Evolutionary conservation across 371 early-diverging fungal genomes (phyloP).

Genomic region (Zychaea mexicana): DNA sequence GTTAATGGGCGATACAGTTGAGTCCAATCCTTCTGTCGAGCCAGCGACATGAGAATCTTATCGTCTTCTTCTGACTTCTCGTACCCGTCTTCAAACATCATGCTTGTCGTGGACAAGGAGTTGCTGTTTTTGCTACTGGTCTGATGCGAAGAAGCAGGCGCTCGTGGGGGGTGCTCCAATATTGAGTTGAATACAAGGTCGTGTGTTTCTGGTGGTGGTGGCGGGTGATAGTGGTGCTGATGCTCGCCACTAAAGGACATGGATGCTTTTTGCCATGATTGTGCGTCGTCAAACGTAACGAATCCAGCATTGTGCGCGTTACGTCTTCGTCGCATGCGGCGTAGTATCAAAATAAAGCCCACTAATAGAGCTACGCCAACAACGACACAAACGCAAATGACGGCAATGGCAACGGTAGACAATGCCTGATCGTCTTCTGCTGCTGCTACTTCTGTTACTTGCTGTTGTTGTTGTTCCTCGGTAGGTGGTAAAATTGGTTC

Average conservation of each 20-base stretch:
- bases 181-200: constrained; percentile 13
- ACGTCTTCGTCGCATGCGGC: not conserved
- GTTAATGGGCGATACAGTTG: constrained; percentile 18
- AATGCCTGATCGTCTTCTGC: not conserved
- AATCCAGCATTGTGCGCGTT: constrained; percentile 5
- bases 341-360: constrained; percentile 4
- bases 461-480: not conserved
- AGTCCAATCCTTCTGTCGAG: constrained; percentile 27
- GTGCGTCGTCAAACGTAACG: constrained; percentile 6
- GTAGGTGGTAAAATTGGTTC: not conserved
- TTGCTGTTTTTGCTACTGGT: not conserved
- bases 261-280: not conserved
- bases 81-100: constrained; percentile 22
- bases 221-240: not conserved
- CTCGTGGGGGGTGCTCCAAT: constrained; percentile 7
- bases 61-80: not conserved
- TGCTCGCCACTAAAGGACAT: too few species aligned
- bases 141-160: constrained; percentile 6
- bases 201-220: constrained; percentile 14
- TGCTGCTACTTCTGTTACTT: not conserved
- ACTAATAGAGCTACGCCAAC: constrained; percentile 7
- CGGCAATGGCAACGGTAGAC: constrained; percentile 7
- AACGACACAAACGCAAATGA: constrained; percentile 6
- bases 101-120: not conserved
- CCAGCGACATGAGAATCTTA: constrained; percentile 26